Conservation (phyloP, 75 land plant species). For the Ceratopteris richardii region DNA sequence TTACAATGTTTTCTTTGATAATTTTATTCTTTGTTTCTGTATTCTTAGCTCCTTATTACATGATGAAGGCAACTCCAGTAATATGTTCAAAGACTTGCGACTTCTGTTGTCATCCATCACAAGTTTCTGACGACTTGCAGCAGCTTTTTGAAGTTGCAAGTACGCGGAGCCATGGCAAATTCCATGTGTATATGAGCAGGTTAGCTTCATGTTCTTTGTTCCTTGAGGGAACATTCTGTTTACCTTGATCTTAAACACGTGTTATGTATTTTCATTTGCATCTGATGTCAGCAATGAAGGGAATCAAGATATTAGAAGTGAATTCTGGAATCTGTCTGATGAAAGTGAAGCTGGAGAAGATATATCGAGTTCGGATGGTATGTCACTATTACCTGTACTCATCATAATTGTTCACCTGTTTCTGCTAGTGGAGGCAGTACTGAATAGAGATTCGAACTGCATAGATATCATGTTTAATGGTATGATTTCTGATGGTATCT, state of each 20-base stretch:
- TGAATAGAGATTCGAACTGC: too few species aligned
- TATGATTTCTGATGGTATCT: too few species aligned
- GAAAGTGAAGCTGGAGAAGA: constrained; percentile 72
- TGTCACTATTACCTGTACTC: background rate
- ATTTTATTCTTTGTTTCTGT: background rate
- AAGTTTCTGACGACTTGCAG: constrained; percentile 38
- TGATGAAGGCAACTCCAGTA: constrained; percentile 49
- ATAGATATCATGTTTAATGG: too few species aligned
- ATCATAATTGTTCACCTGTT: too few species aligned
- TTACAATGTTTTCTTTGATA: background rate
- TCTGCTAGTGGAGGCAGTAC: too few species aligned
- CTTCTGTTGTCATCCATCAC: constrained; percentile 60
- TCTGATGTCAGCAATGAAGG: constrained; percentile 6
- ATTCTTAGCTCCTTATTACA: too few species aligned
- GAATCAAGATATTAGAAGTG: constrained; percentile 29
- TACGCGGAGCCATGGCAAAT: background rate
- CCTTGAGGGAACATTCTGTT: background rate
- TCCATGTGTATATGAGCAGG: constrained; percentile 1
- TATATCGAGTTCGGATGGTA: constrained; percentile 86
- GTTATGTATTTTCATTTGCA: background rate
- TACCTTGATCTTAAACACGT: background rate
- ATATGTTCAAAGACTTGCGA: constrained; percentile 74
- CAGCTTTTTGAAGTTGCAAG: constrained; percentile 28
- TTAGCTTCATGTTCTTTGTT: background rate
- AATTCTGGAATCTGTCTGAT: constrained; percentile 66